phyloP scores from a whole-genome alignment of 257 asterid genomes.

The Striga asiatica region DNA sequence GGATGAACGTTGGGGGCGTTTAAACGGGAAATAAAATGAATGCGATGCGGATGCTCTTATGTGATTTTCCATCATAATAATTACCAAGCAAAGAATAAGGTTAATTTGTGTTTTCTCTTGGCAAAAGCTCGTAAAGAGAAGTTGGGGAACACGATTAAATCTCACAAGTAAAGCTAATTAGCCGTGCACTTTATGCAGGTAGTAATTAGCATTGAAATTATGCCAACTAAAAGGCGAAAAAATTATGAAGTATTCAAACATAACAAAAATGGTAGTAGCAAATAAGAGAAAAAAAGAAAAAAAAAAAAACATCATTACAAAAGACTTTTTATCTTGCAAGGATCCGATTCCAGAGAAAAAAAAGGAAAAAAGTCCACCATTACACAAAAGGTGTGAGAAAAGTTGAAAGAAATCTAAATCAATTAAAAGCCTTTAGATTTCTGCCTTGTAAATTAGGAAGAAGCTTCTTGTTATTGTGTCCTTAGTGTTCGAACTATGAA shows the following conservation, averaged over 20 bases:
- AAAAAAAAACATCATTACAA: not conserved
- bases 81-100: no score
- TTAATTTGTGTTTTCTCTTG: not conserved
- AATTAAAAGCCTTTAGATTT: not conserved
- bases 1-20: no score
- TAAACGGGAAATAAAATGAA: no score
- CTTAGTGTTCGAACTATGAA: not conserved
- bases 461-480: not conserved
- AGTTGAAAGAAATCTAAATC: not conserved
- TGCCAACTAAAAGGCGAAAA: no score
- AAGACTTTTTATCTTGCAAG: not conserved
- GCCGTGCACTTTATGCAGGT: no score
- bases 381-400: not conserved
- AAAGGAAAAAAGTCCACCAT: not conserved
- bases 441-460: not conserved
- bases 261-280: not conserved
- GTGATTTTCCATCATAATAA: no score
- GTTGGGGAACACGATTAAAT: no score
- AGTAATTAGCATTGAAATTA: no score
- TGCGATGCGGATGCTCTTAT: no score
- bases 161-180: no score
- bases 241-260: no score
- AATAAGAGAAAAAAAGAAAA: not conserved
- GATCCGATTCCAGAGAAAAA: not conserved
- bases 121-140: no score